Evolutionary conservation across 1,139 yeast species (phyloP).

Genomic region (Geotrichum citri-aurantii): DNA sequence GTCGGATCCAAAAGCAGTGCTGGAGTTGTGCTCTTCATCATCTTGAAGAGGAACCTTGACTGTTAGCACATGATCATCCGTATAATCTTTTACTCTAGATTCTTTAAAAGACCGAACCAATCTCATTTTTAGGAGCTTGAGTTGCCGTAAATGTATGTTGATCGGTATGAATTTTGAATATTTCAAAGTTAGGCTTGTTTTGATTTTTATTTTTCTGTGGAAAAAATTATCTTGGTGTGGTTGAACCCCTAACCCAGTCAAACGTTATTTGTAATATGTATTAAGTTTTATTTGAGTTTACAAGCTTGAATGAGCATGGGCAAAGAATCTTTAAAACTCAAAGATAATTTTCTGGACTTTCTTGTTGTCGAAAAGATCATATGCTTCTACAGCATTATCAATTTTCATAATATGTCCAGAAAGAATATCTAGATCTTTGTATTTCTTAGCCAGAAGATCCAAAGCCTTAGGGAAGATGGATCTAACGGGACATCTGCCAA

Average conservation of each 20-base stretch:
- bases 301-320: too few species aligned
- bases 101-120: not conserved
- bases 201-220: not conserved
- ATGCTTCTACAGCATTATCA: slow-evolving; percentile 45
- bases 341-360: not conserved
- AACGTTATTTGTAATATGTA: not conserved
- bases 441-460: slow-evolving; percentile 43
- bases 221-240: not conserved
- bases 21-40: not conserved
- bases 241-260: not conserved
- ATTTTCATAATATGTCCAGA: slow-evolving; percentile 45
- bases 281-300: too few species aligned
- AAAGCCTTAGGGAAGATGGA: slow-evolving; percentile 52
- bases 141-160: not conserved
- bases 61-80: not conserved
- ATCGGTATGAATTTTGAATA: not conserved
- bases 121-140: not conserved
- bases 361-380: slow-evolving; percentile 45
- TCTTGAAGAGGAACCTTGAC: not conserved
- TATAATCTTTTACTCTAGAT: not conserved
- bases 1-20: not conserved
- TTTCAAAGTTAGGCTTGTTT: not conserved
- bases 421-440: slow-evolving; percentile 44
- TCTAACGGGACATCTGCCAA: slow-evolving; percentile 63
- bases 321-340: too few species aligned